Base-by-base conservation (phyloP, 352 stramenopile species). In the Phytophthora rubi region DNA sequence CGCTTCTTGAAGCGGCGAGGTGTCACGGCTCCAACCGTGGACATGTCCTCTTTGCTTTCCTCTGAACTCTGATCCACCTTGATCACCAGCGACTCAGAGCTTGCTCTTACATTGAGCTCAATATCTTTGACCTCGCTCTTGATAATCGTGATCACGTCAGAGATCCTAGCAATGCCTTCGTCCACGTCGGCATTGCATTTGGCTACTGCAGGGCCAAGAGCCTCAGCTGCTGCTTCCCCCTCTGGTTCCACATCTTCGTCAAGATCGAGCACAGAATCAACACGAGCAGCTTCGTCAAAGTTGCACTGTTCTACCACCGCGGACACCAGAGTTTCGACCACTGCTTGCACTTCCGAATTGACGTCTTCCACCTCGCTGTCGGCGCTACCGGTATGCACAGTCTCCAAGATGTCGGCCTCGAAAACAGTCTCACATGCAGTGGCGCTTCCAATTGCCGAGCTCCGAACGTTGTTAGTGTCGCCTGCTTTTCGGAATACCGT, bases 1-100 rank as follows among this genome's bases (percentile, higher is more conserved):
- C 53, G 6, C 39, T 55, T 65, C 45, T 58, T 65, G 44, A 13
- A 53, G 23, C 44, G 45, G 2, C 32, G 44, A 18, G 53, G 42
- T 21, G 16, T 6, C 4, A 26, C 23, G 6, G n/a, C 21, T 53
- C 37, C 13, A 26, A 39, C 45, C 16, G 6, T 44, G 23, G 44
- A 21, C 23, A 42, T 5, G 18, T 39, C 16, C 21, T 39, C 16
- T 9, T 23, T 30, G 9, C 13, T 47, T 2, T 47, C n/a, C 5
- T 23, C 23, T 21, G 56, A n/a, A 4, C 0, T 18, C 42, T 70
- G 28, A 18, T 56, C 21, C 32, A 44, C 55, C 32, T 48, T 13
- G 15, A 2, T 12, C 42, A 21, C 42, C 6, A 3, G 42, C 16
- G 16, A 48, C 42, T 23, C 16, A 7, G 7, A 9, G 16, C 13